These are phyloP conservation scores for Coemansia sp. DNA, from an alignment of 192 early-diverging fungal species.

Conservation along the genomic window DNA sequence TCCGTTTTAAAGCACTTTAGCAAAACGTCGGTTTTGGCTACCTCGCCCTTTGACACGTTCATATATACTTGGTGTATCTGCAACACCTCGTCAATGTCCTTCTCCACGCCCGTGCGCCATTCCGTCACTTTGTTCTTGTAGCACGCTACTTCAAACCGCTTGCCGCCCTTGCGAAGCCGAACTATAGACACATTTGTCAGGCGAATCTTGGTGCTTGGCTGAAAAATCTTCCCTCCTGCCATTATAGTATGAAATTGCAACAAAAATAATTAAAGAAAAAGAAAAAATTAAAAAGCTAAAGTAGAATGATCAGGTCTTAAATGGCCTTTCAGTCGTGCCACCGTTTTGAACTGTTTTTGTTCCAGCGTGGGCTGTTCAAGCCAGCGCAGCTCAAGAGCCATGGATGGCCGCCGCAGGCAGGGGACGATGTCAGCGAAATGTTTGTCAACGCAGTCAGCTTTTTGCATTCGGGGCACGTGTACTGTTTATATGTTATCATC, in stretches of 20 bases:
- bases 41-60: conserved; percentile 97
- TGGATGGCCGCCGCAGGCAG: too few species aligned
- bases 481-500: too few species aligned
- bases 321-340: neutral
- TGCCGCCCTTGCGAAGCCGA: conserved; percentile 92
- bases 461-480: too few species aligned
- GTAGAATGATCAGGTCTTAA: neutral
- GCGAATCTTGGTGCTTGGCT: conserved; percentile 57
- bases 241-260: conserved; percentile 7
- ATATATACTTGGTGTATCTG: conserved; percentile 92
- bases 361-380: too few species aligned
- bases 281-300: conserved; percentile 3
- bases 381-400: too few species aligned
- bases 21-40: conserved; percentile 87
- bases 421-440: too few species aligned
- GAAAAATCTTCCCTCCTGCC: conserved; percentile 52
- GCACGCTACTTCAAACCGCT: conserved; percentile 97
- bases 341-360: too few species aligned
- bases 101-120: conserved; percentile 92
- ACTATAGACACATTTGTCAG: conserved; percentile 97
- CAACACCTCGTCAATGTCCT: conserved; percentile 93
- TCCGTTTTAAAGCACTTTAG: conserved; percentile 86
- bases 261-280: neutral
- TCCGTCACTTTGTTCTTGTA: conserved; percentile 99
- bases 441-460: too few species aligned